These are phyloP conservation scores for Kwoniella sp. DNA, from an alignment of 768 basidiomycete genomes.

Conservation along the genomic window DNA sequence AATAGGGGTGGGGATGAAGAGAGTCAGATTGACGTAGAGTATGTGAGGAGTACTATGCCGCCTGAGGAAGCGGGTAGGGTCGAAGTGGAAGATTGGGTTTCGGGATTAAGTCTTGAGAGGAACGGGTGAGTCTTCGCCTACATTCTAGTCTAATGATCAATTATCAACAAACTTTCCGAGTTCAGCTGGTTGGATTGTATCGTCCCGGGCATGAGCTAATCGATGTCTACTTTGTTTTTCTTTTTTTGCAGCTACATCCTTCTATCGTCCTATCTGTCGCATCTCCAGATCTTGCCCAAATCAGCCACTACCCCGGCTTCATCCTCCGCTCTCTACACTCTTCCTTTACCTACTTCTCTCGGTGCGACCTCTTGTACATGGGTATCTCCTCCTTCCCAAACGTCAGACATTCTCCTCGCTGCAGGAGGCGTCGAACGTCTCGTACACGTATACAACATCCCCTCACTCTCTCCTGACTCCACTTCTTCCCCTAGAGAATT, in stretches of 20 bases:
- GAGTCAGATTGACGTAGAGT: conserved; percentile 87
- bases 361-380: conserved; percentile 54
- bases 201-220: background rate
- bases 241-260: conserved; percentile 43
- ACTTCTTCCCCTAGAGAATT: conserved; percentile 58
- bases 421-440: conserved; percentile 55
- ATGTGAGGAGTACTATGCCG: conserved; percentile 84
- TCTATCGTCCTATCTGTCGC: conserved; percentile 53
- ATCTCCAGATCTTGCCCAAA: conserved; percentile 50
- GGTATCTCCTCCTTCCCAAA: conserved; percentile 39
- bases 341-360: conserved; percentile 48
- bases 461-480: conserved; percentile 50
- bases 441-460: conserved; percentile 52
- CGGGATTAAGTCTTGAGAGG: conserved; percentile 58
- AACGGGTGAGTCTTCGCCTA: conserved; percentile 50
- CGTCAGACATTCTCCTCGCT: conserved; percentile 44
- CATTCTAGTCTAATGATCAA: too few species aligned
- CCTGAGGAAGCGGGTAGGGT: conserved; percentile 77
- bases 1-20: conserved; percentile 52
- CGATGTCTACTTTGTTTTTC: background rate
- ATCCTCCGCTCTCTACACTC: conserved; percentile 40
- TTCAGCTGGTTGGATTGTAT: background rate
- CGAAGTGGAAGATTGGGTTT: conserved; percentile 93
- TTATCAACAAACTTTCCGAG: too few species aligned
- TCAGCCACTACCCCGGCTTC: conserved; percentile 26